Evolutionary conservation across 139 green algal species (phyloP).

Genomic region (Chlamydomonas sp.): DNA sequence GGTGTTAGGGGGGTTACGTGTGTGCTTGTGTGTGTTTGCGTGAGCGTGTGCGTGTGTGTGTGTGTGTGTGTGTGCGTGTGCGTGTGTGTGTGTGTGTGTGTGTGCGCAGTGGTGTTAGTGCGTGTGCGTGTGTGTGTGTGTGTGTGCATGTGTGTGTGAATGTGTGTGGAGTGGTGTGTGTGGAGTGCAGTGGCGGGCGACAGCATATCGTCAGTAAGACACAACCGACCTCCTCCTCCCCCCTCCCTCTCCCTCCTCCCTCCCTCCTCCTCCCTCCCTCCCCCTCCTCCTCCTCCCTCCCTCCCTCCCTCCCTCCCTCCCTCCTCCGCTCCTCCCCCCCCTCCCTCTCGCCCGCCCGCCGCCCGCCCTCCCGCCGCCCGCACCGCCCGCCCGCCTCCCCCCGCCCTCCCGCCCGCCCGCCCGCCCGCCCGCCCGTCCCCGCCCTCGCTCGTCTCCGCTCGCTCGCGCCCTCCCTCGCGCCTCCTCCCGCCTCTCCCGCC

Average conservation of each 20-base stretch:
- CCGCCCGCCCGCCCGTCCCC: background rate
- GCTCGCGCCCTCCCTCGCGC: too few species aligned
- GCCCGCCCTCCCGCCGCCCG: background rate
- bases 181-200: too few species aligned
- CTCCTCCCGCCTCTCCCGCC: background rate
- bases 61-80: background rate
- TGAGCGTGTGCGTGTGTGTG: background rate
- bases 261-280: too few species aligned
- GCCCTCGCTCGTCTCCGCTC: background rate
- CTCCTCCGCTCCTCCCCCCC: too few species aligned
- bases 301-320: too few species aligned
- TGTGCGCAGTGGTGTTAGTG: background rate
- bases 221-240: too few species aligned
- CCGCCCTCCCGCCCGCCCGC: background rate
- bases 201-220: too few species aligned
- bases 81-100: background rate
- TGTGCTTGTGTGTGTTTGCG: background rate
- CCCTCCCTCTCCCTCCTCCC: too few species aligned
- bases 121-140: background rate
- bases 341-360: background rate
- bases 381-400: background rate
- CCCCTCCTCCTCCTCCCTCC: too few species aligned
- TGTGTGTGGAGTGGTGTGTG: background rate
- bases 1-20: background rate
- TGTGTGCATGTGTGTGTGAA: background rate